Base-by-base conservation (phyloP, 2,329 filamentous ascomycete genomes). In the Pseudogymnoascus sp. region DNA sequence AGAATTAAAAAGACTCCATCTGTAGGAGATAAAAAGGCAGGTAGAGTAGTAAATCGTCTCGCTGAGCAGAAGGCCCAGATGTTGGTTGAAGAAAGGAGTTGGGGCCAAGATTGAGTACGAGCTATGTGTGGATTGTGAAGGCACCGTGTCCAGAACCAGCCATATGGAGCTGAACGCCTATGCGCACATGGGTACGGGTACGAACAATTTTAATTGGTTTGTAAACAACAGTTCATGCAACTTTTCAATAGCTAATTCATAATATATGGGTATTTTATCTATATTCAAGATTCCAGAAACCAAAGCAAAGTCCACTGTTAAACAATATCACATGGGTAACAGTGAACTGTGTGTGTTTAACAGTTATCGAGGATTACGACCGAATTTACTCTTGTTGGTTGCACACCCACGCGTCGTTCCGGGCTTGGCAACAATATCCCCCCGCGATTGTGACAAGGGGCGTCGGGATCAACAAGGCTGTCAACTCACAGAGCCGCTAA, bases 1-100 rank as follows among this genome's bases (percentile, higher is more conserved):
- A 16, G 26, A 40, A 60, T 40, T 60, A 60, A 60, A 60, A 60
- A 37, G 34, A 37, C 59, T 60, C 59, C 59, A 60, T 60, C 34
- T 60, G 37, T 7, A 60, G 59, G n/a, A 39, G 26, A 57, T 29
- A 31, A 16, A 54, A 57, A 34, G 10, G 47, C 26, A 12, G 8
- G 47, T 57, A 57, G 23, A 29, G 26, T 57, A 51, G 45, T 31
- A 31, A 57, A 16, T 57, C 26, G 47, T 57, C 47, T 31, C 26
- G 10, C 47, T 57, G 47, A 57, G 47, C 47, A 57, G 47, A 57
- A 18, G 47, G 47, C 47, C 26, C 47, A 57, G 47, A 4, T 57
- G 47, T 57, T 57, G 31, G n/a, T 26, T 57, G 47, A 57, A 57
- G 47, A 57, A 57, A 57, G 47, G 47, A 57, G 47, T 57, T 57